Evolutionary conservation across 169 alveolate genomes (phyloP), one percentile per base, ranked within the genome.

Genomic region (Amoebophrya sp.): DNA sequence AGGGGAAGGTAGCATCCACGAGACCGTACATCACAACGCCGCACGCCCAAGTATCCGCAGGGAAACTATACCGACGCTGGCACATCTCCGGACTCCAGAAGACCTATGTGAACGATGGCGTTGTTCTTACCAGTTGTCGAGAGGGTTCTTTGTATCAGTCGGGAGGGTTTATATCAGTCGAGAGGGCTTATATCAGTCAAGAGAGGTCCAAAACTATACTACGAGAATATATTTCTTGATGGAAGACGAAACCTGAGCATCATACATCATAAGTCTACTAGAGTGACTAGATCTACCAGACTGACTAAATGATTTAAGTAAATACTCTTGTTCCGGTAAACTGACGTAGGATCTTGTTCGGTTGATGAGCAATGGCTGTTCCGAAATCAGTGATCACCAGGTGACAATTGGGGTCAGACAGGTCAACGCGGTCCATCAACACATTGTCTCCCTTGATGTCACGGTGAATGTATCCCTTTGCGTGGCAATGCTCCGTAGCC

Each of bases 361-460:
- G 6, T 18, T 6, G 6, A 18, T 47, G 65, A 6, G 65, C 65
- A 18, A 47, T 47, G 65, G 65, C 65, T 6, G 65, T 47, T 12
- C 65, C 65, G 65, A 94, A 40, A 94, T 95, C 41, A 93, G 93
- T 53, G 83, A 65, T 6, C 36, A 65, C 83, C 36, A 65, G 26
- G 3, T 65, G 18, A 36, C 83, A 65, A 26, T 65, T 26, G 2
- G 83, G 83, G n/a, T 65, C 83, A 36, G 12, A 6, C 3, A 65
- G 18, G 33, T 65, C 83, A 29, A 36, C 38, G 3, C 83, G 2
- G 33, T 65, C 83, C 83, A 65, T 1, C 83, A 65, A 26, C 33
- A 65, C 83, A 36, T 65, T 65, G 83, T 65, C 83, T 29, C 83
- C 83, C 83, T 65, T 65, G 83, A 65, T 65, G 83, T 65, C 83